phyloP scores from a whole-genome alignment of 148 eudicot species.

The Vaccinium myrtillus region DNA sequence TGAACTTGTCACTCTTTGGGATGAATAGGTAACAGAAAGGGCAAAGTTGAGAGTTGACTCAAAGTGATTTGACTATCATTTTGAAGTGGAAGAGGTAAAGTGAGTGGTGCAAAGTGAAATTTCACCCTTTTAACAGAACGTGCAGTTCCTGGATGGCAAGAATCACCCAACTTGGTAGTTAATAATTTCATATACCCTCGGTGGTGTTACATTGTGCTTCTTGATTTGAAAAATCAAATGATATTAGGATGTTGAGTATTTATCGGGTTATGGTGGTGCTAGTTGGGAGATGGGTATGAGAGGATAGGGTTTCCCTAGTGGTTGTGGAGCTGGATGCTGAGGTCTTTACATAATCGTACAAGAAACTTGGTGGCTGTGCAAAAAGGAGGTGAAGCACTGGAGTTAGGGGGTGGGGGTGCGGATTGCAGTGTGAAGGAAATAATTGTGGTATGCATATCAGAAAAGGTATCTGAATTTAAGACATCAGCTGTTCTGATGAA shows the following conservation, averaged over 20 bases:
- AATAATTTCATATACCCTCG: background rate
- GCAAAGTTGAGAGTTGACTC: too few relatives aligned
- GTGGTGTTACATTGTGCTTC: conserved; percentile 1
- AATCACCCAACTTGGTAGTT: too few relatives aligned
- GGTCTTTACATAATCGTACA: background rate
- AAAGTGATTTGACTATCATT: too few relatives aligned
- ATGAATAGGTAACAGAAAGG: too few relatives aligned
- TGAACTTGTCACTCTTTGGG: too few relatives aligned
- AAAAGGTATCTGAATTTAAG: background rate
- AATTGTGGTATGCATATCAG: background rate
- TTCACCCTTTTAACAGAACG: too few relatives aligned
- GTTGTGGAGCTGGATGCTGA: background rate
- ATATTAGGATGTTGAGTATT: background rate
- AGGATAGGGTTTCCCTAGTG: background rate
- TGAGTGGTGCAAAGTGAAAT: too few relatives aligned
- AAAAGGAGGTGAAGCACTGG: background rate
- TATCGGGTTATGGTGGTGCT: background rate
- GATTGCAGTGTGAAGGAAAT: background rate
- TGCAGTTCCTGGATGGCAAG: too few relatives aligned
- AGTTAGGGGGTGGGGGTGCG: background rate
- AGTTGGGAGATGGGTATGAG: background rate
- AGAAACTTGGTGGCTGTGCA: background rate
- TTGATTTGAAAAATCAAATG: background rate
- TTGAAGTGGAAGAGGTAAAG: too few relatives aligned
- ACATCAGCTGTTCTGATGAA: background rate